Percentiles rank a stretch among this genome's conserved stretches.
Evolutionary conservation across 257 asterid genomes (phyloP).

Genomic region (Misopates orontium): DNA sequence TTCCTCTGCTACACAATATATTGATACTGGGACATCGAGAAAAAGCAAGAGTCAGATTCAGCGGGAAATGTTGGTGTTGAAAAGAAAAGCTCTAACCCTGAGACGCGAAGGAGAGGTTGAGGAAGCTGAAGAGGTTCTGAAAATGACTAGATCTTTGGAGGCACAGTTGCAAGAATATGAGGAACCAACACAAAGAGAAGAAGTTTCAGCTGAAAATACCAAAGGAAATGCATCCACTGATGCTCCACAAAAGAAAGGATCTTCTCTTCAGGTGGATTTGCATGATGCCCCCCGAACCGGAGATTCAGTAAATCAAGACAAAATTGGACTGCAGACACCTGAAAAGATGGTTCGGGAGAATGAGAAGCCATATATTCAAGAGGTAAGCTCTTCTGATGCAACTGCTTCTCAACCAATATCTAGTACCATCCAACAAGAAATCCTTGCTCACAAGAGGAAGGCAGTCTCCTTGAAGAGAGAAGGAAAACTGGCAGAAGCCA

Average conservation of each 20-base stretch:
- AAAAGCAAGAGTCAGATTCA: conserved; percentile 75
- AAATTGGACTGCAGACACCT: conserved; percentile 33
- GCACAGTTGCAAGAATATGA: conserved; percentile 65
- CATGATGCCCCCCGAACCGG: conserved; percentile 21
- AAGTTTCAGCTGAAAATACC: conserved; percentile 33
- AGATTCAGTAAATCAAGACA: conserved; percentile 35
- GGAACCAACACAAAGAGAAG: conserved; percentile 34
- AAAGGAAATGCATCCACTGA: conserved; percentile 10
- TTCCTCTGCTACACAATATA: conserved; percentile 34
- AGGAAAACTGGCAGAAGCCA: conserved; percentile 84
- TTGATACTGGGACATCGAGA: conserved; percentile 34
- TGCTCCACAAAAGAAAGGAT: no score
- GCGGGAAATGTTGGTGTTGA: conserved; percentile 75
- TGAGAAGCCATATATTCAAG: conserved; percentile 35
- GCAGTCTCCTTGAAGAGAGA: conserved; percentile 84
- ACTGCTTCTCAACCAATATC: conserved; percentile 38
- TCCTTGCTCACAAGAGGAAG: conserved; percentile 74
- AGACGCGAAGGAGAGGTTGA: conserved; percentile 80
- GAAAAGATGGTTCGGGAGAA: conserved; percentile 31
- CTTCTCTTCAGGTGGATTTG: no score
- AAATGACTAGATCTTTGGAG: conserved; percentile 60
- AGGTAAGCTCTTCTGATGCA: conserved; percentile 20
- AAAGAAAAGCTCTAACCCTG: conserved; percentile 75
- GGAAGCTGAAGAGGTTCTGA: conserved; percentile 80
- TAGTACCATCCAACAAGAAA: conserved; percentile 51